Evolutionary conservation across 106 monocot species (phyloP), one percentile per base, ranked within the genome.

Genomic region (Acorus gramineus): DNA sequence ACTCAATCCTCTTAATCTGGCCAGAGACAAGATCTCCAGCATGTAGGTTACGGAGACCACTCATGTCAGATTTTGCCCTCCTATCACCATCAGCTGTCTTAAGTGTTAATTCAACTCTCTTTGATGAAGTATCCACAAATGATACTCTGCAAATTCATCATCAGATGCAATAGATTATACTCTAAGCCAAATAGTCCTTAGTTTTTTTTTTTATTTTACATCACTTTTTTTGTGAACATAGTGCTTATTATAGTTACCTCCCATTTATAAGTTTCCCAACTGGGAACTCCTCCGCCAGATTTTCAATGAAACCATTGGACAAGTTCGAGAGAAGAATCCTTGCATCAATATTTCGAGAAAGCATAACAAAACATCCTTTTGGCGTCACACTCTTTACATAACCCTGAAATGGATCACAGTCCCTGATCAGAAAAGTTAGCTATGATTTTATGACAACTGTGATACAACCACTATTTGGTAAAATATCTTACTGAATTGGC

Each of bases 291-390:
- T 66, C 71, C 53, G 80, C 82, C 72, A 78, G 86, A 66, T 78
- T 84, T 68, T 82, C 81, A 66, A 95, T 63, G 46, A 73, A 90
- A 3, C 71, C 82, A 81, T 96, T 78, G 52, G 95, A 86, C 71
- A 96, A 79, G 53, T 96, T 84, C 49, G 90, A 87, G 12, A 90
- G 46, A 49, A 84, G 80, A 46, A 87, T 81, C 77, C 95, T 77
- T 47, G 90, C 95, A 74, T 87, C 95, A 58, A 96, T 52, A 44
- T 51, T 69, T 71, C 82, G 82, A 49, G 95, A 96, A 70, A 96
- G 84, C 69, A 80, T 85, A 67, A 96, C 63, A 56, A 96, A 96
- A 68, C 95, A 96, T 69, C 95, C 95, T 85, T 90, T 96, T 7
- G 80, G 50, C 14, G 66, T 79, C 43, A 96, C 63, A 77, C 75